Percentiles rank a stretch among this genome's conserved stretches.
phyloP scores from a whole-genome alignment of 345 rosid genomes.

The Citrus reticulata region DNA sequence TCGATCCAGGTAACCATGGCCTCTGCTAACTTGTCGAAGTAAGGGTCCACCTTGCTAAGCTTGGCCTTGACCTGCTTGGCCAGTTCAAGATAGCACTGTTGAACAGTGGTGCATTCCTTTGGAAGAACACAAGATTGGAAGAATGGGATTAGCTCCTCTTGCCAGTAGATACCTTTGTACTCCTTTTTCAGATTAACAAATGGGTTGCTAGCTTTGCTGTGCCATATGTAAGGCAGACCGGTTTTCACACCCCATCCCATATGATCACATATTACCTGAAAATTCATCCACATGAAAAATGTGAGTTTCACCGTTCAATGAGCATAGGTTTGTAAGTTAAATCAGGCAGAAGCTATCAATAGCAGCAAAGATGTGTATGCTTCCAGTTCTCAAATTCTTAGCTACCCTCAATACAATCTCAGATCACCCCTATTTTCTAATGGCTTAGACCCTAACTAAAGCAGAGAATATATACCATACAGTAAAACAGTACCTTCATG shows the following conservation, averaged over 20 bases:
- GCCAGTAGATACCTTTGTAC: slow-evolving; percentile 43
- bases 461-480: neutral
- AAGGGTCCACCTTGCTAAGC: slow-evolving; percentile 40
- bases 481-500: slow-evolving; percentile 31
- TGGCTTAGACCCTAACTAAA: neutral
- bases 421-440: neutral
- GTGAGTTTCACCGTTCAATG: neutral
- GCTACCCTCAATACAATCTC: neutral
- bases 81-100: slow-evolving; percentile 43
- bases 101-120: slow-evolving; percentile 44
- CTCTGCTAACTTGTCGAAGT: slow-evolving; percentile 43
- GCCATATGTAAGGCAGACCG: slow-evolving; percentile 38
- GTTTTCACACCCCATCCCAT: slow-evolving; percentile 55
- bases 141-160: slow-evolving; percentile 47
- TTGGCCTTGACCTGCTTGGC: slow-evolving; percentile 41
- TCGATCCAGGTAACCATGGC: slow-evolving; percentile 57
- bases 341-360: neutral
- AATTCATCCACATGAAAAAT: neutral
- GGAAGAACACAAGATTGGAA: slow-evolving; percentile 39
- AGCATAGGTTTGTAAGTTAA: neutral
- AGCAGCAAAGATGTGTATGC: neutral
- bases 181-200: slow-evolving; percentile 40
- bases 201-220: slow-evolving; percentile 45
- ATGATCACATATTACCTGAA: slow-evolving; percentile 54
- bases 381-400: neutral